Base-by-base conservation (phyloP, 495 filamentous ascomycete species). In the Daldinia concentrica region DNA sequence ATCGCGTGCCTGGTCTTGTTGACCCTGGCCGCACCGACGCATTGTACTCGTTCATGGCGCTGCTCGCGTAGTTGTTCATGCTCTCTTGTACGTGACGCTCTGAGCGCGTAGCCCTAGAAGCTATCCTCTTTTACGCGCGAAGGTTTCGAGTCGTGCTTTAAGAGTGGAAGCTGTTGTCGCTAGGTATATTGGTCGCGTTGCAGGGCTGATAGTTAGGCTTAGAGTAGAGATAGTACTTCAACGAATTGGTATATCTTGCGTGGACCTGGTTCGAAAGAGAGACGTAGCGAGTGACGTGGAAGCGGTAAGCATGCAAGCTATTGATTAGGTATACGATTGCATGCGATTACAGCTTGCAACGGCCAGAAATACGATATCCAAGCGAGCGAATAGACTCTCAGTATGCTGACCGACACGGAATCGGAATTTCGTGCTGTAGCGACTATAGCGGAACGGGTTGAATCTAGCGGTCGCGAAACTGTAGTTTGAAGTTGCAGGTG, bases 31-130 rank as follows among this genome's bases (percentile, higher is more conserved):
- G 75, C 68, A 69, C 66, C 4, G 75, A 75, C 19, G 70, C 29
- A 34, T 55, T 56, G 65, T 77, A 77, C 2, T 77, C 75, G 62
- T 77, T 77, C 70, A 77, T 76, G 19, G 60, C 68, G 36, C 34
- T 74, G 48, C 70, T 69, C 2, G 75, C 75, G 62, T 74, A 77
- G 63, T 74, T 77, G 64, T 77, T 77, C 70, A 77, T 75, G 60
- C 67, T 64, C 55, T 62, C 34, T 45, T 45, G 29, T 59, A n/a
- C 12, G 41, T 60, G 64, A 58, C 54, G 57, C 51, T 41, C 36
- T 62, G 64, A 66, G 68, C 62, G 66, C 58, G 58, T 58, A 30
- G 62, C 66, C 55, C 59, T 6, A 30, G 19, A 32, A 55, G 57
- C 59, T 48, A 24, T 48, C 11, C 48, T 24, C 14, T 56, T 39